Percentiles rank a stretch among this genome's conserved stretches.
Conservation (phyloP, 352 stramenopile species). For the Pythium dissotocum region DNA sequence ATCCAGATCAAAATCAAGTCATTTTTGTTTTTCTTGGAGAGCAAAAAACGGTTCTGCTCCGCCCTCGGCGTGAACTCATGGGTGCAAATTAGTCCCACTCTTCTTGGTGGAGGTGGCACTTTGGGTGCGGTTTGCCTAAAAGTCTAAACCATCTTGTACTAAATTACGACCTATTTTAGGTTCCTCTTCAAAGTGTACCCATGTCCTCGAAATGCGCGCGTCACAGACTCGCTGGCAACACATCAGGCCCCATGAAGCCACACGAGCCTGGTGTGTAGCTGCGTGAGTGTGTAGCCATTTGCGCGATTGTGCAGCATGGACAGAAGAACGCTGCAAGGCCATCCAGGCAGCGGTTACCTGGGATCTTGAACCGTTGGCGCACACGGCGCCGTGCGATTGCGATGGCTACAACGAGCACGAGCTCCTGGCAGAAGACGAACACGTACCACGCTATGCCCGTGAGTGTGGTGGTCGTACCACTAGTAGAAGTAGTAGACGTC, state of each 20-base stretch:
- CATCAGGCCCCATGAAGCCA: conserved; percentile 15
- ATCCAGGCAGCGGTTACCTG: conserved; percentile 17
- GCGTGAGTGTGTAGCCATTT: conserved; percentile 25
- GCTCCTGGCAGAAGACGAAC: neutral
- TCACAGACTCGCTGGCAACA: conserved; percentile 3
- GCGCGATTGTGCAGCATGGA: conserved; percentile 25
- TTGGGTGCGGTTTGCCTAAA: too few species aligned
- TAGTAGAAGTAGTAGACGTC: neutral
- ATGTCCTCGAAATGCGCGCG: neutral
- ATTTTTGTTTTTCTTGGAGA: too few species aligned
- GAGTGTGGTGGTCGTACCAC: neutral
- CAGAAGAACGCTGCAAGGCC: conserved; percentile 23
- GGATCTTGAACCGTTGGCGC: conserved; percentile 24
- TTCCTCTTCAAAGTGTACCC: neutral
- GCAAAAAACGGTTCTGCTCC: too few species aligned
- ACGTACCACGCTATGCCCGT: neutral
- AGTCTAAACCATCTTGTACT: too few species aligned
- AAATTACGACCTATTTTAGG: too few species aligned
- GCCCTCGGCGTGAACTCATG: too few species aligned
- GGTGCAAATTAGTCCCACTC: too few species aligned
- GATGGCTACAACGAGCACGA: neutral
- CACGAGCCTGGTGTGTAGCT: conserved; percentile 21
- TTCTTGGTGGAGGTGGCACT: too few species aligned
- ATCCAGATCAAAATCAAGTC: too few species aligned
- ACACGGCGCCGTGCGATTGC: conserved; percentile 8